phyloP scores from a whole-genome alignment of 2,329 filamentous ascomycete genomes.

The Penicillium sp. region DNA sequence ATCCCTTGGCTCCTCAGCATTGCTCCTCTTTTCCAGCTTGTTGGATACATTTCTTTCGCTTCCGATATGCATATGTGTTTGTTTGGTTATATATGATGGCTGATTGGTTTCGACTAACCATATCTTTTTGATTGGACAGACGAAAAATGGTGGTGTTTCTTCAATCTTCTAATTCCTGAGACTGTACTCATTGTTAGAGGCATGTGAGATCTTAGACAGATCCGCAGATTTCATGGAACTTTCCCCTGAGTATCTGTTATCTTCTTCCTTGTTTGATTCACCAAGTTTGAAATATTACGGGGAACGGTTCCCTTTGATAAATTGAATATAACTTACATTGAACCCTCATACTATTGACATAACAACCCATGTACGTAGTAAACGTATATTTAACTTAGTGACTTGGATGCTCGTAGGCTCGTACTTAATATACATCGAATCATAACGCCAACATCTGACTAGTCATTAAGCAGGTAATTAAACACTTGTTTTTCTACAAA shows the following conservation, averaged over 20 bases:
- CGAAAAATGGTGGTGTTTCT: constrained; percentile 11
- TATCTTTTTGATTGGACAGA: constrained; percentile 17
- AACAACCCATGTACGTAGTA: background rate
- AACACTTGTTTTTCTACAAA: background rate
- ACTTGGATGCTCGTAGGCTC: no score
- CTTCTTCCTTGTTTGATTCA: no score
- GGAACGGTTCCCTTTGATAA: no score
- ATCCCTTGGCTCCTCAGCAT: constrained; percentile 23
- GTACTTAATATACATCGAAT: background rate
- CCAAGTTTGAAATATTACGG: no score
- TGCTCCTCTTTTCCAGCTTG: constrained; percentile 13
- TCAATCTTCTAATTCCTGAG: background rate
- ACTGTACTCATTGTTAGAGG: constrained; percentile 11
- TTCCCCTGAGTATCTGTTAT: background rate
- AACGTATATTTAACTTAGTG: no score
- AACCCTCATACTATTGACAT: no score
- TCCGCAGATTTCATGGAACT: background rate
- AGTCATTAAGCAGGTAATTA: background rate
- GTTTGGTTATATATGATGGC: constrained; percentile 15
- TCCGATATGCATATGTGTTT: constrained; percentile 20
- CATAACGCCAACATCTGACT: background rate
- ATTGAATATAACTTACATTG: no score
- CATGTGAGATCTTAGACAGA: background rate
- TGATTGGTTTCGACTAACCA: constrained; percentile 13
- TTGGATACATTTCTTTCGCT: constrained; percentile 18